Evolutionary conservation across 2,329 filamentous ascomycete species (phyloP), one percentile per base, ranked within the genome.

Genomic region (Moelleriella libera): DNA sequence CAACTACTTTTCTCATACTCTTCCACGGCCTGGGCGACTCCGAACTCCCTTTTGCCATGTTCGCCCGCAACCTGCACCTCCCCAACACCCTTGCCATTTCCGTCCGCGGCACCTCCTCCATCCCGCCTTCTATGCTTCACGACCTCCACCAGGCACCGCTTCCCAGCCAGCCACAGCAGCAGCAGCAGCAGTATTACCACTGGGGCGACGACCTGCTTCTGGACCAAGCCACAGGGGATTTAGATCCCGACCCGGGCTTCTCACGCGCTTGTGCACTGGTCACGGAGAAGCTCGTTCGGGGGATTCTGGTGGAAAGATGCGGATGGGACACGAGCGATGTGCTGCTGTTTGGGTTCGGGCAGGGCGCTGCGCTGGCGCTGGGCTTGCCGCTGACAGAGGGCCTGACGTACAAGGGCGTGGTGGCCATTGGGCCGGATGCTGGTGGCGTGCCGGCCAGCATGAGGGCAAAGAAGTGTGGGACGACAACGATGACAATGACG

Each of bases 1-100:
- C 83, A 8, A 84, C 80, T 42, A 83, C 89, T 55, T 72, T 94
- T 54, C 78, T 94, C 51, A 67, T 94, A 58, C 76, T 94, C 46
- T 78, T 94, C 49, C 88, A 94, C 63, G 88, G 88, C 53, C 76
- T 94, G 10, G 88, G 88, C 52, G 88, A 94, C 66, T 79, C 75
- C 34, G 76, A 86, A 50, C 58, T 61, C 3, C 72, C 84, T 37
- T 94, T 92, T 62, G 74, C 77, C 50, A 66, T 67, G 43, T 83
- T 94, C 51, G 85, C 81, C 21, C 69, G 71, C 48, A 79, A 78
- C 54, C 66, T 94, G 51, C 71, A 75, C 51, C 76, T 94, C 3
- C 87, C 88, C 0, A 85, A 88, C 57, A 88, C 88, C 46, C 75
- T 82, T 48, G 80, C 80, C 56, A 75, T 95, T 47, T 76, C 85